These are phyloP conservation scores for Lactifluus echinatus DNA, from an alignment of 768 basidiomycete genomes.

Conservation along the genomic window DNA sequence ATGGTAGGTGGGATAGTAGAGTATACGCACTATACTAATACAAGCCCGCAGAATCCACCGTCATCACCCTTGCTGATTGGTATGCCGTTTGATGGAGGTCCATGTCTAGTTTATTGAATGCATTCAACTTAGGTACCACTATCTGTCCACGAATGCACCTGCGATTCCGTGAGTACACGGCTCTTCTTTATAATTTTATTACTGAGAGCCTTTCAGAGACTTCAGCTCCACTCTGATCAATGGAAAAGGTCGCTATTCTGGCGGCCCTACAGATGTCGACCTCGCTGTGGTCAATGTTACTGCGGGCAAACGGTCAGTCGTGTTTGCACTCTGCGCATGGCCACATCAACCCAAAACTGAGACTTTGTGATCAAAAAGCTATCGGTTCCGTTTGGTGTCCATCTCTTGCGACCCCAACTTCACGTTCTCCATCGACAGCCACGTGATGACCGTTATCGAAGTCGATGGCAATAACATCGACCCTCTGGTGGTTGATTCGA, in stretches of 20 bases:
- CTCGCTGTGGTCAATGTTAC: constrained; percentile 18
- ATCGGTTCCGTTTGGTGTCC: constrained; percentile 17
- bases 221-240: constrained; percentile 20
- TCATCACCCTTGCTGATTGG: constrained; percentile 26
- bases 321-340: background rate
- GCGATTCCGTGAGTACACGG: background rate
- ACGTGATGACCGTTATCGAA: constrained; percentile 20
- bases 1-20: constrained; percentile 18
- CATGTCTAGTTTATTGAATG: background rate
- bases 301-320: constrained; percentile 16
- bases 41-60: constrained; percentile 20
- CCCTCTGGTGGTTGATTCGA: constrained; percentile 18
- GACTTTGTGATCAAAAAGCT: background rate
- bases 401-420: constrained; percentile 20
- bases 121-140: constrained; percentile 9
- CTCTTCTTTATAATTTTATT: background rate
- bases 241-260: constrained; percentile 17
- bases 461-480: constrained; percentile 19
- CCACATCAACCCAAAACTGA: background rate
- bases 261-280: constrained; percentile 7
- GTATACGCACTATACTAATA: background rate
- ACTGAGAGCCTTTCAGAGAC: background rate
- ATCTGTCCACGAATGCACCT: constrained; percentile 10
- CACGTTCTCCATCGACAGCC: constrained; percentile 20
- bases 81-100: constrained; percentile 1